Percentiles rank a stretch among this genome's conserved stretches.
phyloP scores from a whole-genome alignment of 306 rosid species.

The Clitoria ternatea region DNA sequence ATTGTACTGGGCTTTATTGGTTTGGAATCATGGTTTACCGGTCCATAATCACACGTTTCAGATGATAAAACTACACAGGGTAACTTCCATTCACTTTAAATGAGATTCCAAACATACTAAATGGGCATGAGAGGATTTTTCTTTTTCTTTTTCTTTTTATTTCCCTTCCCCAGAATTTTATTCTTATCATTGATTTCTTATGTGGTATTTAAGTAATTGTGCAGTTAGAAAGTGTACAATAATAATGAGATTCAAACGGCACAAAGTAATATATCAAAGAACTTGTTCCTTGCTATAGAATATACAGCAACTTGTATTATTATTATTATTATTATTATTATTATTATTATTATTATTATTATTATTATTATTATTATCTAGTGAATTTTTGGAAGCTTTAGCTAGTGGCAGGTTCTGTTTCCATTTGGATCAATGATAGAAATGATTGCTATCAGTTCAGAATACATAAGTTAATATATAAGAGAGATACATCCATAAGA shows the following conservation, averaged over 20 bases:
- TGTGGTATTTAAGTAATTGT: conserved; percentile 13
- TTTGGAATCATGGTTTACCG: too few relatives aligned
- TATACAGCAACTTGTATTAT: neutral
- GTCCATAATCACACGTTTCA: too few relatives aligned
- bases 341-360: too few relatives aligned
- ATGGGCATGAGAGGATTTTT: neutral
- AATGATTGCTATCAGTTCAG: neutral
- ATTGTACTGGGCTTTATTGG: too few relatives aligned
- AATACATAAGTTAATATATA: neutral
- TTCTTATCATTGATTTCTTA: conserved; percentile 17
- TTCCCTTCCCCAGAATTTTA: neutral
- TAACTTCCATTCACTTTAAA: too few relatives aligned
- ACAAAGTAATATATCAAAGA: neutral
- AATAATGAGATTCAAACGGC: neutral
- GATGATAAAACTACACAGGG: too few relatives aligned
- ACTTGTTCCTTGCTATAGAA: neutral
- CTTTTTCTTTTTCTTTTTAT: neutral
- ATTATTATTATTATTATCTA: neutral
- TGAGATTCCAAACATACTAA: too few relatives aligned
- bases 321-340: too few relatives aligned
- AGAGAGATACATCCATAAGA: neutral
- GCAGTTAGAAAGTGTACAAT: conserved; percentile 22
- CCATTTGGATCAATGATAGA: neutral
- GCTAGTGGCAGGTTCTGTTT: neutral
- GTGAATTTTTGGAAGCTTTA: conserved; percentile 1